These are phyloP conservation scores for Crucibulum laeve DNA, from an alignment of 768 basidiomycete species.

Conservation along the genomic window DNA sequence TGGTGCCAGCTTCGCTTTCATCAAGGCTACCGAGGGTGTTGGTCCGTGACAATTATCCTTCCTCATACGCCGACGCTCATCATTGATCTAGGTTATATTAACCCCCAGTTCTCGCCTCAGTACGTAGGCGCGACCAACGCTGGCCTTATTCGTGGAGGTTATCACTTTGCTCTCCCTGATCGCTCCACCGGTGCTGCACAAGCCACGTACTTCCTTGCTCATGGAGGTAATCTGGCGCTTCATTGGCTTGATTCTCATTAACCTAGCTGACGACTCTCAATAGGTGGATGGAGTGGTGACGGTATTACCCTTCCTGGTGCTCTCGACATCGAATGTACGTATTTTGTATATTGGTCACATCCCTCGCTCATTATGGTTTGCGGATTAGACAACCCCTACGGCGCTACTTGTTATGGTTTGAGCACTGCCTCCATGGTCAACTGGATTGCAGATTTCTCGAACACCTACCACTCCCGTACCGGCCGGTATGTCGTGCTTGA, in stretches of 20 bases:
- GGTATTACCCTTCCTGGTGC: slow-evolving; percentile 60
- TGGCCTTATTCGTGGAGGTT: slow-evolving; percentile 53
- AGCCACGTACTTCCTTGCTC: slow-evolving; percentile 51
- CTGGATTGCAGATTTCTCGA: slow-evolving; percentile 60
- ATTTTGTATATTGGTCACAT: too few relatives aligned
- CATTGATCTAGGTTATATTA: slow-evolving; percentile 26
- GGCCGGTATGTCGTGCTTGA: slow-evolving; percentile 28
- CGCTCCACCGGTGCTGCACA: slow-evolving; percentile 51
- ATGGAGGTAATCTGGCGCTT: slow-evolving; percentile 36
- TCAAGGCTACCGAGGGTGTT: slow-evolving; percentile 68
- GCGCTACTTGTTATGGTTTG: slow-evolving; percentile 51
- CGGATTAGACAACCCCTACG: slow-evolving; percentile 48
- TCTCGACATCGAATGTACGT: slow-evolving; percentile 58
- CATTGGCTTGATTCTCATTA: not conserved
- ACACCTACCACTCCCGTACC: slow-evolving; percentile 48
- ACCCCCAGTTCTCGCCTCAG: slow-evolving; percentile 41
- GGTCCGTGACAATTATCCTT: slow-evolving; percentile 22
- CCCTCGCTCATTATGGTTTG: too few relatives aligned
- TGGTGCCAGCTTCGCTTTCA: slow-evolving; percentile 52
- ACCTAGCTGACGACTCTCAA: not conserved
- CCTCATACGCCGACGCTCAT: not conserved
- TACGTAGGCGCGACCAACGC: slow-evolving; percentile 53
- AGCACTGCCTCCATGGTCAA: slow-evolving; percentile 52
- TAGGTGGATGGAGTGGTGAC: slow-evolving; percentile 51
- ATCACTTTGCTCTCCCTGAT: slow-evolving; percentile 59